A percentile compares a stretch with the other conserved stretches of the same genome.
These are phyloP conservation scores for Lathyrus sativus DNA, from an alignment of 306 rosid genomes.

Conservation along the genomic window DNA sequence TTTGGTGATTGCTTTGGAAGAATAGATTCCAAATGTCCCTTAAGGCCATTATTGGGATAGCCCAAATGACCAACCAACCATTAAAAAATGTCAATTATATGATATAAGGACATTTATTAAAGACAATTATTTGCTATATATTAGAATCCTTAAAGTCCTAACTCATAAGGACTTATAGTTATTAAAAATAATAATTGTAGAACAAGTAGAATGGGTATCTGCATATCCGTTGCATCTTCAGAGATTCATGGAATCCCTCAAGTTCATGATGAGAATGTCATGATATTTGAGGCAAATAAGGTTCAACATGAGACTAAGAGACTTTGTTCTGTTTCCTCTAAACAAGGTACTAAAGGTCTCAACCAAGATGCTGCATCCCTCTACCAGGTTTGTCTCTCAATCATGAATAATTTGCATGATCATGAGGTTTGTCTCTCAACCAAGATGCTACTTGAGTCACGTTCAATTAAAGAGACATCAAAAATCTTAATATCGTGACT, in stretches of 20 bases:
- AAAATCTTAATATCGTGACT: background rate
- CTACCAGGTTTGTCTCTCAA: constrained; percentile 57
- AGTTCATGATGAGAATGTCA: constrained; percentile 42
- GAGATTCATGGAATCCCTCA: constrained; percentile 52
- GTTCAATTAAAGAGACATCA: background rate
- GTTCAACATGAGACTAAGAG: constrained; percentile 23
- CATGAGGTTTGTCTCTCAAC: constrained; percentile 50
- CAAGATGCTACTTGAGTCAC: background rate
- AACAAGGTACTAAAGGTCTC: constrained; percentile 62
- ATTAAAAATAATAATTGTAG: background rate
- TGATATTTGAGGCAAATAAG: constrained; percentile 35
- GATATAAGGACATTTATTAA: constrained; percentile 21
- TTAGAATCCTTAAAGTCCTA: constrained; percentile 12
- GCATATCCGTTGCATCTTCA: constrained; percentile 56
- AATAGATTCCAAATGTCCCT: constrained; percentile 30
- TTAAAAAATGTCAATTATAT: constrained; percentile 38
- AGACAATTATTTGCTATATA: constrained; percentile 27
- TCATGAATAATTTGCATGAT: background rate
- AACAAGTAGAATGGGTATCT: constrained; percentile 63
- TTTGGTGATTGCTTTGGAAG: background rate
- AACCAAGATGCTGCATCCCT: constrained; percentile 79
- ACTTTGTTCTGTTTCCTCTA: constrained; percentile 55
- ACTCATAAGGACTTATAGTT: background rate
- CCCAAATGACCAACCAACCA: constrained; percentile 32
- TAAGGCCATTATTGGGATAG: constrained; percentile 45